Base-by-base conservation (phyloP, 371 early-diverging fungal genomes). In the Mortierella sp. region DNA sequence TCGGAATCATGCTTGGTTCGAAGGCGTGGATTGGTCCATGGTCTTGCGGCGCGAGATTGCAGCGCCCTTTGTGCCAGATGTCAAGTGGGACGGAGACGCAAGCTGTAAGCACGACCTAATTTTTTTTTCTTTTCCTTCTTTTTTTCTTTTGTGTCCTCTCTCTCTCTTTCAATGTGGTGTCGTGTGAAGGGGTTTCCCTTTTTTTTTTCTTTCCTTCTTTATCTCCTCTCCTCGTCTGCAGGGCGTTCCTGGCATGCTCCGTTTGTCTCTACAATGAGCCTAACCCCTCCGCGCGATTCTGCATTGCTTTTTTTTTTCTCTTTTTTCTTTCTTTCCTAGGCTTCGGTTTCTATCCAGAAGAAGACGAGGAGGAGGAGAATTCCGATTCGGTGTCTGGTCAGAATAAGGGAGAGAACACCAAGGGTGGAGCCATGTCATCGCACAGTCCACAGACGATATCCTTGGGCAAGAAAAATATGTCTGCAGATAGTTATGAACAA, bases 1-100 rank as follows among this genome's bases (percentile, higher is more conserved):
- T 50, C 85, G 86, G 68, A 84, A 87, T 30, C 95, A 93, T 81
- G 83, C 86, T 47, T 94, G 93, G 91, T 94, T 95, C 71, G 81
- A 83, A 0, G 86, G 87, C 4, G 85, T 93, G 4, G 87, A 93
- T 70, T 95, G 92, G 88, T 72, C 85, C 1, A 84, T 81, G 30
- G 76, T 94, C 4, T 46, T 87, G 30, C 75, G 88, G 45, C 74
- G 89, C 47, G 80, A 82, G 55, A 83, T 91, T 26, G 83, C 81
- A 25, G 89, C 93, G 15, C 94, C 95, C 7, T 87, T 91, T 68
- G 84, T 90, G 26, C 92, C 92, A 5, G 76, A 84, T n/a, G 81
- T 86, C 63, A 82, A 84, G 25, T 82, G 84, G 52, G 84, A 84
- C 12, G 92, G 91, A 12, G 92, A 91, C 79, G 84, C 92, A 11